Evolutionary conservation across 1,284 basidiomycete genomes (phyloP).

Genomic region (Nidula niveotomentosa): DNA sequence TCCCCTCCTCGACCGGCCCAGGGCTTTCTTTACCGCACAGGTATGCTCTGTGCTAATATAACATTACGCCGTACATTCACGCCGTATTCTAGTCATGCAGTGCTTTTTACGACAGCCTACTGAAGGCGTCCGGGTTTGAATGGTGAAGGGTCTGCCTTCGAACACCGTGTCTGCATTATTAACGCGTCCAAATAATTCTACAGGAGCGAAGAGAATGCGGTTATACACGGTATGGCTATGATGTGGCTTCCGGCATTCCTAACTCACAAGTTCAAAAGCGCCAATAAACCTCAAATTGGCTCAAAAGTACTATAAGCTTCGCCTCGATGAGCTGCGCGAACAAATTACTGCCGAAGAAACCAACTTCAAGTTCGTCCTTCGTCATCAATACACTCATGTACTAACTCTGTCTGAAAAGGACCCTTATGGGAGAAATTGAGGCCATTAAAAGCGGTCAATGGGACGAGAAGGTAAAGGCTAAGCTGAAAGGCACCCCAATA

Average conservation of each 20-base stretch:
- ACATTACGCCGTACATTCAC: slow-evolving; percentile 2
- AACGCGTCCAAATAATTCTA: too few relatives aligned
- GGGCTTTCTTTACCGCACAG: slow-evolving; percentile 65
- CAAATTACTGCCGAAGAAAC: slow-evolving; percentile 72
- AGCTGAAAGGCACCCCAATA: slow-evolving; percentile 29
- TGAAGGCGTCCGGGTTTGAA: slow-evolving; percentile 68
- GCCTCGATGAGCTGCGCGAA: slow-evolving; percentile 68
- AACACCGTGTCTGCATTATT: too few relatives aligned
- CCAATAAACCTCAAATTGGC: slow-evolving; percentile 65
- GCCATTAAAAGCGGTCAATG: slow-evolving; percentile 71
- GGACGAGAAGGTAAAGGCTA: slow-evolving; percentile 54
- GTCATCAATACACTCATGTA: not conserved
- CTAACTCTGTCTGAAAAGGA: slow-evolving; percentile 29
- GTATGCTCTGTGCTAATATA: slow-evolving; percentile 30
- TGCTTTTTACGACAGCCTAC: slow-evolving; percentile 62
- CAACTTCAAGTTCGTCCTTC: slow-evolving; percentile 66
- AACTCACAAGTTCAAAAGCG: slow-evolving; percentile 23
- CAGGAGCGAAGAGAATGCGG: slow-evolving; percentile 38
- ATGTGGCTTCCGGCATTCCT: not conserved
- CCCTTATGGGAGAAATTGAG: slow-evolving; percentile 67
- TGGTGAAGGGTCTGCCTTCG: slow-evolving; percentile 36
- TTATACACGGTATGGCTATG: slow-evolving; percentile 34
- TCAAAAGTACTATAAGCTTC: slow-evolving; percentile 67
- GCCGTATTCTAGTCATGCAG: slow-evolving; percentile 57
- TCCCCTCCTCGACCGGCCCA: slow-evolving; percentile 62